A percentile compares a stretch with the other conserved stretches of the same genome.
phyloP scores from a whole-genome alignment of 257 asterid genomes.

The Solanum neorickii region DNA sequence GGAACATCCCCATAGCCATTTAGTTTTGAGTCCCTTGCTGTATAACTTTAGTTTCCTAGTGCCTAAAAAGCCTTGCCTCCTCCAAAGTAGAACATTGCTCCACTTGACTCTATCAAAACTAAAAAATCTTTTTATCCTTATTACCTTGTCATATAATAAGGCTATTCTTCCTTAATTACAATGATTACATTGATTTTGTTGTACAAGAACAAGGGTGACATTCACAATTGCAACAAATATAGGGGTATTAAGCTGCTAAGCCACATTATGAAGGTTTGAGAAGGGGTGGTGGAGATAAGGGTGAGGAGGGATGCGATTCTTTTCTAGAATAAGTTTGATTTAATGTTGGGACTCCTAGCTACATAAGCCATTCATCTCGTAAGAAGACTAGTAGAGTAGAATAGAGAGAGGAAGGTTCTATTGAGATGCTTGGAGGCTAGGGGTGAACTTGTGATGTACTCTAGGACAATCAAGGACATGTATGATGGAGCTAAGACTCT shows the following conservation, averaged over 20 bases:
- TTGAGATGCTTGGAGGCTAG: not conserved
- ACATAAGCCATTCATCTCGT: not conserved
- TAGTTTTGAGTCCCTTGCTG: not conserved
- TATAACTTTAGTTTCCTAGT: not conserved
- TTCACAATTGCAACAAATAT: not conserved
- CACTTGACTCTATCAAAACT: not conserved
- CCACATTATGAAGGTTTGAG: not conserved
- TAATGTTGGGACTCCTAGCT: not conserved
- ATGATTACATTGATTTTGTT: not conserved
- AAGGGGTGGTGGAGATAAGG: not conserved
- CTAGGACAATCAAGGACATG: not conserved
- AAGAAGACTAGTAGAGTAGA: not conserved
- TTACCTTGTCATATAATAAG: not conserved
- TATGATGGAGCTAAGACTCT: not conserved
- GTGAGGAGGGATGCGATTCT: not conserved
- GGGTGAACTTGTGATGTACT: not conserved
- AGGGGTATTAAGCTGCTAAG: not conserved
- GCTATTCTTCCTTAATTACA: not conserved
- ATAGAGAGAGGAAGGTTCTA: not conserved
- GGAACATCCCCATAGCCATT: not conserved
- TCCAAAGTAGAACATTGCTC: not conserved
- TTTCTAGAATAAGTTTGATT: not conserved
- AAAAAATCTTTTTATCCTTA: not conserved
- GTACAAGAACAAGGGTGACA: not conserved
- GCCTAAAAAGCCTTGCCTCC: not conserved